Conservation (phyloP, 768 basidiomycete species). For the Trametes sanguinea region DNA sequence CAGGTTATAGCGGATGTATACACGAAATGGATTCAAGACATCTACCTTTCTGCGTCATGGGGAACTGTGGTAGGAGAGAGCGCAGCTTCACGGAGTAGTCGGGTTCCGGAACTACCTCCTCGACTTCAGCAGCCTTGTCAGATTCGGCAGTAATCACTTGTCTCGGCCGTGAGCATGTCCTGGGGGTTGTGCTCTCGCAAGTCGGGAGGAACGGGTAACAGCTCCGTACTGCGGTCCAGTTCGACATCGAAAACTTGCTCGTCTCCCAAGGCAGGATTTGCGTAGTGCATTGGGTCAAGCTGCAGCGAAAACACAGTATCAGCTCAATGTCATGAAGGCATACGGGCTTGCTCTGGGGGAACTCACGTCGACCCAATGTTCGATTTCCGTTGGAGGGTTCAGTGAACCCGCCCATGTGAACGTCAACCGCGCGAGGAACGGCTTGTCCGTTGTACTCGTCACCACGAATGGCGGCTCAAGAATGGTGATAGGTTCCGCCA, state of each 20-base stretch:
- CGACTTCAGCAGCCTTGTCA: neutral
- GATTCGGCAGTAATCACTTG: neutral
- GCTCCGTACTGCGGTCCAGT: constrained; percentile 44
- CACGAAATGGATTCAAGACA: neutral
- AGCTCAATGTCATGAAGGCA: neutral
- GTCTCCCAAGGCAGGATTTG: constrained; percentile 43
- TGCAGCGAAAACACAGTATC: constrained; percentile 16
- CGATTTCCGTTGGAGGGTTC: constrained; percentile 45
- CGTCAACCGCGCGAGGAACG: constrained; percentile 46
- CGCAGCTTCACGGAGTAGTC: constrained; percentile 38
- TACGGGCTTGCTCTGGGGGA: neutral
- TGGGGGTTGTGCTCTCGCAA: constrained; percentile 22
- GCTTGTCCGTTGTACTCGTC: constrained; percentile 43
- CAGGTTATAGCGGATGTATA: neutral
- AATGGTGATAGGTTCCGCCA: constrained; percentile 37
- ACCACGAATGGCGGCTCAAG: constrained; percentile 43
- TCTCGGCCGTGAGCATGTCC: constrained; percentile 11
- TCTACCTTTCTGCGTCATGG: constrained; percentile 47
- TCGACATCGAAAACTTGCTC: constrained; percentile 55
- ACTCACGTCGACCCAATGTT: constrained; percentile 54
- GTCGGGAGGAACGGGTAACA: constrained; percentile 35
- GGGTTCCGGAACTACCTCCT: constrained; percentile 13
- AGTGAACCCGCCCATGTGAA: constrained; percentile 44
- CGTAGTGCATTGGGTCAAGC: constrained; percentile 45
- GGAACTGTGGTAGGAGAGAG: constrained; percentile 42